Conservation (phyloP, 225 moss, liverwort and hornwort species). For the Pseudisothecium myosuroides region DNA sequence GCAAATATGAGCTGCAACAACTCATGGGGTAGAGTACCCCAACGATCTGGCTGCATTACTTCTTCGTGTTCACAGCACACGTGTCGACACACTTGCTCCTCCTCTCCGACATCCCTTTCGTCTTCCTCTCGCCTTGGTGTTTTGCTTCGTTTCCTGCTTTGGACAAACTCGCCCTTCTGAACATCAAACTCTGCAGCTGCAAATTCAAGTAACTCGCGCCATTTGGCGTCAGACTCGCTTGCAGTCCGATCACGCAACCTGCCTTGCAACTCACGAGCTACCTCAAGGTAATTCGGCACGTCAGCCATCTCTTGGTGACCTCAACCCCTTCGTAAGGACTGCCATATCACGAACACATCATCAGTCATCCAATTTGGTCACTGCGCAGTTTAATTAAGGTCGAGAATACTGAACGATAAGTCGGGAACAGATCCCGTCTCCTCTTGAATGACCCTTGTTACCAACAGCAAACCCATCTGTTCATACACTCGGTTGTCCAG, state of each 20-base stretch:
- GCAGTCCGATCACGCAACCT: background rate
- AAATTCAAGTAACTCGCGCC: background rate
- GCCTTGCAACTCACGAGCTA: background rate
- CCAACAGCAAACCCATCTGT: background rate
- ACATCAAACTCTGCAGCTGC: background rate
- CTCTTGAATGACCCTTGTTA: background rate
- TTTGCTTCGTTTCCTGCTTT: background rate
- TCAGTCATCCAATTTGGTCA: background rate
- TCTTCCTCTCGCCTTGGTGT: background rate
- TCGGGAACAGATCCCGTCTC: background rate
- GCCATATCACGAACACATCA: background rate
- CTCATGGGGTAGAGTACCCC: background rate
- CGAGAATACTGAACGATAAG: background rate
- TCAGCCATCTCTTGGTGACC: background rate
- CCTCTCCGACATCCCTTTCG: background rate
- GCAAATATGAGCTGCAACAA: background rate
- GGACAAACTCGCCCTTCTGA: background rate
- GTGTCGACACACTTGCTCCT: background rate
- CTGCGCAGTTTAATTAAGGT: background rate
- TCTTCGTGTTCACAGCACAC: background rate
- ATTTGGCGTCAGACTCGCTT: background rate
- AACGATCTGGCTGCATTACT: background rate
- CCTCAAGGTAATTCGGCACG: background rate
- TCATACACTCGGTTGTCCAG: background rate
- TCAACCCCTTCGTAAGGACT: background rate